These are phyloP conservation scores for Candida glucosophila DNA, from an alignment of 1,139 yeast species.

Conservation along the genomic window DNA sequence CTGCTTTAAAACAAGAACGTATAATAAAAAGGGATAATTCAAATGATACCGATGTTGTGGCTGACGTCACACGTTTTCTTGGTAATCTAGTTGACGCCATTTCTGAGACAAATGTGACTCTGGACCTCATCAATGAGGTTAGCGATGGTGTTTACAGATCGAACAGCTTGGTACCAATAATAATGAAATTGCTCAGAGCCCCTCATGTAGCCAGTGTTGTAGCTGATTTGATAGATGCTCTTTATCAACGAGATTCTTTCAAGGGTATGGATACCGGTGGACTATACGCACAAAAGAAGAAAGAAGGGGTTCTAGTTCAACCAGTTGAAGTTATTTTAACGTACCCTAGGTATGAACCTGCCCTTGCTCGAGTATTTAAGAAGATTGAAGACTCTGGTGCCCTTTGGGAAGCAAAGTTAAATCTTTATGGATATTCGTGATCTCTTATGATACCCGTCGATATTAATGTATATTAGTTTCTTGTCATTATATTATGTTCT, in stretches of 20 bases:
- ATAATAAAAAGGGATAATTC: slow-evolving; percentile 10
- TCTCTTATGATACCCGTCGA: too few relatives aligned
- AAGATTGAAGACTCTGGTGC: slow-evolving; percentile 27
- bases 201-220: slow-evolving; percentile 15
- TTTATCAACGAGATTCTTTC: slow-evolving; percentile 28
- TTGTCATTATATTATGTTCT: too few relatives aligned
- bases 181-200: slow-evolving; percentile 18
- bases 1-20: slow-evolving; percentile 8
- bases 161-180: slow-evolving; percentile 20
- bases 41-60: slow-evolving; percentile 24
- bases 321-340: slow-evolving; percentile 19
- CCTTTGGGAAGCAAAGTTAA: slow-evolving; percentile 22
- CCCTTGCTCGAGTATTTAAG: slow-evolving; percentile 23
- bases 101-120: slow-evolving; percentile 16
- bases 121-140: slow-evolving; percentile 16
- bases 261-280: slow-evolving; percentile 18
- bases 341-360: slow-evolving; percentile 23
- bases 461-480: too few relatives aligned
- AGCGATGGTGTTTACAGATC: slow-evolving; percentile 26
- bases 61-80: too few relatives aligned
- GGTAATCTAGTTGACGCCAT: slow-evolving; percentile 23
- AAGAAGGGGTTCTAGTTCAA: slow-evolving; percentile 14
- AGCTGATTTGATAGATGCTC: slow-evolving; percentile 14
- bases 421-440: slow-evolving; percentile 32
- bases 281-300: slow-evolving; percentile 17